Base-by-base conservation (phyloP, 2,329 filamentous ascomycete genomes). In the Clarireedia monteithiana region DNA sequence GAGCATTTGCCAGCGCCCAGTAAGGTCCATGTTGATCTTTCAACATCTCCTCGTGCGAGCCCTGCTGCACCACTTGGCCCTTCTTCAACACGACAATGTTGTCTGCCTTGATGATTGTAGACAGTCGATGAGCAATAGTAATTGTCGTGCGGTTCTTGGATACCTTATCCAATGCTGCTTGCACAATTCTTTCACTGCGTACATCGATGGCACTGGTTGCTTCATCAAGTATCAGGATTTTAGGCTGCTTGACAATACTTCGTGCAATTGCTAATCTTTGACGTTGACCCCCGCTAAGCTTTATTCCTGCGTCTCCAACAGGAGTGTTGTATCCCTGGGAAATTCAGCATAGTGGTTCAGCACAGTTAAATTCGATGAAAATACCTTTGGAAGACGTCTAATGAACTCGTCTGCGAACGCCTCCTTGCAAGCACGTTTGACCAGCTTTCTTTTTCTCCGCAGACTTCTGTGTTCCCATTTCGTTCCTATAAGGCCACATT, bases 61-160 rank as follows among this genome's bases (percentile, higher is more conserved):
- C 89, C 49, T 80, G 79, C 71, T 95, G 89, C 14, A 83, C 80
- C 50, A 95, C 85, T 40, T 79, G 77, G 10, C 89, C 89, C 56
- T 85, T 80, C 58, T 88, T 82, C 10, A 95, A 75, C 6, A 94
- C 89, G 46, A 94, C 75, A 57, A 95, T 95, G 64, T 90, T 87
- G 68, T 95, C 88, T 5, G 89, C 89, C 55, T 89, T 94, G 89
- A 86, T 91, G 63, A 95, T 91, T 0, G 90, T 95, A 38, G 88
- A 92, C 24, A 95, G 75, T 51, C 90, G 86, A 71, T 95, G 90
- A 5, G 92, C 92, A 73, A 97, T 96, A 48, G 96, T 90, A 58
- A 97, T 81, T 72, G 96, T 85, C 0, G 92, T 97, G 45, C 92
- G 87, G 48, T 89, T 90, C 61, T 85, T 78, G 9, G 89, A 87